Evolutionary conservation across 345 rosid genomes (phyloP), one percentile per base, ranked within the genome.

Genomic region (Mallotus nudiflorus): DNA sequence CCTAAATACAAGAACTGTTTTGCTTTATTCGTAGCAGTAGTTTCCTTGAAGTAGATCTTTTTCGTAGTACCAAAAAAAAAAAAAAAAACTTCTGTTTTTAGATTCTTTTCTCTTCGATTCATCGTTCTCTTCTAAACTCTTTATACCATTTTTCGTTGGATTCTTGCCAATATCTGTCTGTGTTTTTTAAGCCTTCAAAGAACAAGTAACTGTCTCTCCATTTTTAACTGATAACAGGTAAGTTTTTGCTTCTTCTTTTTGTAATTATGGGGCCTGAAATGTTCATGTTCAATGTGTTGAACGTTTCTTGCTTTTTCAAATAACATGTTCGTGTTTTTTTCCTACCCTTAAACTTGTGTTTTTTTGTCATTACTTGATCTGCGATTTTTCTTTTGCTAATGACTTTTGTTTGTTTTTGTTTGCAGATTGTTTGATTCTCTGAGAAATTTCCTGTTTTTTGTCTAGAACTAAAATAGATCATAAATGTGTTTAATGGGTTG

Each of bases 151-250:
- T 29, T 19, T 24, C 31, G 16, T 29, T 55, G 22, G 46, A 56
- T 40, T 18, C 25, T 33, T 33, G 37, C 25, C 31, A 22, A 1
- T 11, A 0, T 22, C 56, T 63, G 33, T 40, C 24, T 65, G n/a
- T n/a, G n/a, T 9, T 46, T 52, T 52, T 20, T n/a, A 44, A 58
- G 48, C 56, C 55, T 54, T 20, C 40, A 22, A 25, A 48, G n/a
- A 37, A 45, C 71, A 39, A 69, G 74, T 64, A 73, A 74, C 65
- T 61, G 75, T 28, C 33, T 64, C 64, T 18, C 58, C 73, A n/a
- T 44, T 18, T 24, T n/a, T 3, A 37, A 33, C 59, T 18, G 14
- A 63, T 69, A 20, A 54, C 39, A 8, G n/a, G 28, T 33, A 56
- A 64, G 31, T 33, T 54, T 72, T 25, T 8, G 1, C 42, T 9